A percentile compares a stretch with the other conserved stretches of the same genome.
phyloP scores from a whole-genome alignment of 108 stramenopile genomes.

The Skeletonema potamos region DNA sequence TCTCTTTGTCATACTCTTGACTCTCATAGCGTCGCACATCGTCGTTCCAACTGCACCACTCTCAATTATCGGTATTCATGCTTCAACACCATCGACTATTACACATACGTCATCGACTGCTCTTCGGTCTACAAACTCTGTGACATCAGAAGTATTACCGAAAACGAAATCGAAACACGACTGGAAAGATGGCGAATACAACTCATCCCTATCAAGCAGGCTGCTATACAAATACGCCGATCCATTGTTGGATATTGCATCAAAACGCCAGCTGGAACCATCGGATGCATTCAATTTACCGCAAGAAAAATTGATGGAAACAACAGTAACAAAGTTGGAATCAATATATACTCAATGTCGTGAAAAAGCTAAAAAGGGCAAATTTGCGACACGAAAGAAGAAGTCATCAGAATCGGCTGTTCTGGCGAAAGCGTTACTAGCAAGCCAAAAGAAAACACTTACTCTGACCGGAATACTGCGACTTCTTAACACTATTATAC shows the following conservation, averaged over 20 bases:
- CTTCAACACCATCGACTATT: not conserved
- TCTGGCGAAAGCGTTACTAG: slow-evolving; percentile 53
- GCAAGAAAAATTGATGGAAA: slow-evolving; percentile 30
- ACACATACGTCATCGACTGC: not conserved
- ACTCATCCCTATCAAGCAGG: slow-evolving; percentile 48
- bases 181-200: slow-evolving; percentile 59
- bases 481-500: slow-evolving; percentile 64
- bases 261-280: slow-evolving; percentile 53
- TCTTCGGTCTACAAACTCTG: not conserved
- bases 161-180: not conserved
- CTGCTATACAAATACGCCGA: slow-evolving; percentile 59
- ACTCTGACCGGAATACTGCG: slow-evolving; percentile 64
- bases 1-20: not conserved
- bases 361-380: slow-evolving; percentile 15
- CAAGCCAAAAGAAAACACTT: slow-evolving; percentile 48
- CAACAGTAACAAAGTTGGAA: slow-evolving; percentile 34
- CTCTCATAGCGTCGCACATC: not conserved
- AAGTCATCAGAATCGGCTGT: slow-evolving; percentile 49
- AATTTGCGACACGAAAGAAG: slow-evolving; percentile 6
- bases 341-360: slow-evolving; percentile 20
- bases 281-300: slow-evolving; percentile 62
- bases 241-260: slow-evolving; percentile 56
- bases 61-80: not conserved
- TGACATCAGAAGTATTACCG: not conserved
- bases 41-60: not conserved